Evolutionary conservation across 2,329 filamentous ascomycete species (phyloP).

Genomic region (Aspergillus sp.): DNA sequence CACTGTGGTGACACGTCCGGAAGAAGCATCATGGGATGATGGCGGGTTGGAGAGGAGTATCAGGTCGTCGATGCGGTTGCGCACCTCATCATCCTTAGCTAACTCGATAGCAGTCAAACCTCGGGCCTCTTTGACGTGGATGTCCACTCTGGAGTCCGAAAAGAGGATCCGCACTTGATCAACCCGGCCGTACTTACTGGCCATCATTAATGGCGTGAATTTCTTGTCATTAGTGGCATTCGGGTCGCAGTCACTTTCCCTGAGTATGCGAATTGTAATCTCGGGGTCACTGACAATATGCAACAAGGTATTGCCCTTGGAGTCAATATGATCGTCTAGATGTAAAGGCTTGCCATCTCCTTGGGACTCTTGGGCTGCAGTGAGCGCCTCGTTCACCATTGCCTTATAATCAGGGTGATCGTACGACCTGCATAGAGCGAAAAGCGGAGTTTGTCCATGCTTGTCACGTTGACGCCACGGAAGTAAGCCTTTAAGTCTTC

Average conservation of each 20-base stretch:
- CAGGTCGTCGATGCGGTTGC: conserved; percentile 94
- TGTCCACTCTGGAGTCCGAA: conserved; percentile 81
- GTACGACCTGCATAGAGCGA: conserved; percentile 92
- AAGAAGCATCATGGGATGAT: conserved; percentile 55
- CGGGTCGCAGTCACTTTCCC: conserved; percentile 87
- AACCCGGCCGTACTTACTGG: conserved; percentile 94
- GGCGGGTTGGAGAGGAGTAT: conserved; percentile 72
- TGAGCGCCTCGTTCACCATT: conserved; percentile 83
- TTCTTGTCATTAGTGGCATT: conserved; percentile 94
- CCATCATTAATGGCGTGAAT: conserved; percentile 96
- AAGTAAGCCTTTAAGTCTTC: conserved; percentile 71
- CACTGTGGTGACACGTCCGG: conserved; percentile 84
- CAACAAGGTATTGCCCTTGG: conserved; percentile 90
- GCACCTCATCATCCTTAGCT: conserved; percentile 95
- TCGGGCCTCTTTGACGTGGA: conserved; percentile 77
- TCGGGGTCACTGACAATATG: conserved; percentile 89
- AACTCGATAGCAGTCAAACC: conserved; percentile 93
- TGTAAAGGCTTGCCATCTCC: conserved; percentile 77
- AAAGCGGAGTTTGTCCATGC: conserved; percentile 96
- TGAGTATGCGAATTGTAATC: conserved; percentile 72
- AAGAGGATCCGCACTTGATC: conserved; percentile 91
- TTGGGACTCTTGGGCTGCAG: conserved; percentile 72
- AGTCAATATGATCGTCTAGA: conserved; percentile 87
- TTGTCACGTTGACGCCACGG: conserved; percentile 91
- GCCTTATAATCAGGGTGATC: conserved; percentile 82